A percentile compares a stretch with the other conserved stretches of the same genome.
phyloP scores from a whole-genome alignment of 345 rosid genomes.

The Corymbia maculata region DNA sequence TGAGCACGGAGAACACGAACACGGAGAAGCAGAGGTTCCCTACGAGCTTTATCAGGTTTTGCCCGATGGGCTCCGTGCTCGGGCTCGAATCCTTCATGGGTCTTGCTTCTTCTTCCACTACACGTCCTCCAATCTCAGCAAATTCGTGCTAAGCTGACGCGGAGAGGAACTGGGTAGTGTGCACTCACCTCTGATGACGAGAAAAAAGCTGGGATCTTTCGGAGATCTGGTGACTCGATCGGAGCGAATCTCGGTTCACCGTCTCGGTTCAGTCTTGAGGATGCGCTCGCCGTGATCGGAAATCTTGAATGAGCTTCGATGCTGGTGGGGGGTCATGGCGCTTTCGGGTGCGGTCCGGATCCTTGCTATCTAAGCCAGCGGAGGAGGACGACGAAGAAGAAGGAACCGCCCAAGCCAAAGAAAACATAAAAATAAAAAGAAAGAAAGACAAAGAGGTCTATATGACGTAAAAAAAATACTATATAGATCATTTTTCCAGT shows the following conservation, averaged over 20 bases:
- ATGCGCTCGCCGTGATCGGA: not conserved
- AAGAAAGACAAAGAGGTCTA: not conserved
- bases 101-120: not conserved
- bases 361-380: not conserved
- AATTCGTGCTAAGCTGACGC: not conserved
- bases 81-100: conserved; percentile 61
- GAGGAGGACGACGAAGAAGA: not conserved
- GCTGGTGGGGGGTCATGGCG: not conserved
- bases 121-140: not conserved
- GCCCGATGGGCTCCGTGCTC: conserved; percentile 66
- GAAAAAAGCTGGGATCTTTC: not conserved
- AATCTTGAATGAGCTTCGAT: not conserved
- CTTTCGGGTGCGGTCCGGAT: not conserved
- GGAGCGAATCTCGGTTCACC: not conserved
- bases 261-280: not conserved
- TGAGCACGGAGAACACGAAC: conserved; percentile 80
- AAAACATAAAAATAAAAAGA: not conserved
- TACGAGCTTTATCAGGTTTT: conserved; percentile 65
- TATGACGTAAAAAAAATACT: not conserved
- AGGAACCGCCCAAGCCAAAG: not conserved
- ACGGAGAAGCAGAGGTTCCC: conserved; percentile 91
- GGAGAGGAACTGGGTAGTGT: not conserved
- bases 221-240: not conserved
- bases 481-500: not conserved
- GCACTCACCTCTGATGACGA: not conserved